Evolutionary conservation across 129 eudicot genomes (phyloP).

Genomic region (Scalesia atractyloides): DNA sequence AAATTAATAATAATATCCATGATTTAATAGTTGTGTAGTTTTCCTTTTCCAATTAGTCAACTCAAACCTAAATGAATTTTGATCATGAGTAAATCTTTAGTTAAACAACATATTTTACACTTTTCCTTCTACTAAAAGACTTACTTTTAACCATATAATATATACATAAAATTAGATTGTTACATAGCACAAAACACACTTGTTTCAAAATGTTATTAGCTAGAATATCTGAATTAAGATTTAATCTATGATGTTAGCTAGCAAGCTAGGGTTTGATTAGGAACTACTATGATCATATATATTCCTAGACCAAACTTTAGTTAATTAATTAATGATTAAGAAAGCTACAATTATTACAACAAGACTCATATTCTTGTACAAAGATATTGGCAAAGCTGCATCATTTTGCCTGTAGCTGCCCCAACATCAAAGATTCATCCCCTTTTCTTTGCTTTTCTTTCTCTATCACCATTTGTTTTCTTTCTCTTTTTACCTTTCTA

Average conservation of each 20-base stretch:
- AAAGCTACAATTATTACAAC: conserved; percentile 54
- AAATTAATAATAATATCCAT: no score
- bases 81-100: no score
- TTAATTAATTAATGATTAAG: conserved; percentile 43
- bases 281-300: conserved; percentile 15
- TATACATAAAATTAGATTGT: not conserved
- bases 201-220: not conserved
- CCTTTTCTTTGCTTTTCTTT: conserved; percentile 33
- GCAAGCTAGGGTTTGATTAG: conserved; percentile 22
- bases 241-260: no score
- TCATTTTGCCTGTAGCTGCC: conserved; percentile 64
- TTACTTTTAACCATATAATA: not conserved
- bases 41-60: no score
- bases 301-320: conserved; percentile 30
- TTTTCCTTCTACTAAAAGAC: no score
- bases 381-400: conserved; percentile 58
- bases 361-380: conserved; percentile 44
- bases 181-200: not conserved
- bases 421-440: conserved; percentile 50
- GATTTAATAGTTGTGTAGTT: no score
- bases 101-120: no score
- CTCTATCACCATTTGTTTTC: conserved; percentile 40
- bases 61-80: no score
- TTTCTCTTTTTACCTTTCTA: conserved; percentile 35
- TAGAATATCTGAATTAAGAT: no score